These are phyloP conservation scores for Cryphonectria nitschkei DNA, from an alignment of 2,329 filamentous ascomycete species.

Conservation along the genomic window DNA sequence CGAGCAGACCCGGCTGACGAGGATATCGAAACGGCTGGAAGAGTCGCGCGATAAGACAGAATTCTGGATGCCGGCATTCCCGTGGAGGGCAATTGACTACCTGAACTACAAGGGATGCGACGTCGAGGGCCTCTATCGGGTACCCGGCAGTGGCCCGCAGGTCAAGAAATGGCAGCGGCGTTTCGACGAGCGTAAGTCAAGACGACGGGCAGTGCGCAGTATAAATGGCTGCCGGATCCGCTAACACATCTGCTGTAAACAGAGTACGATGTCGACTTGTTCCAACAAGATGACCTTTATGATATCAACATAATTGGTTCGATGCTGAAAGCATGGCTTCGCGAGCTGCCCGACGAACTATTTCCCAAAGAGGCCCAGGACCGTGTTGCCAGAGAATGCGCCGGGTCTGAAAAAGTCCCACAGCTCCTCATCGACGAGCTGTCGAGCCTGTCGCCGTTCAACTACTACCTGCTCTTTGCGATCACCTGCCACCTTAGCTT, in stretches of 20 bases:
- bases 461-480: conserved; percentile 96
- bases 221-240: conserved; percentile 29
- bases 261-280: conserved; percentile 89
- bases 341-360: conserved; percentile 91
- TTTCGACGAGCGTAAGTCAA: conserved; percentile 76
- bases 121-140: conserved; percentile 89
- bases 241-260: conserved; percentile 13
- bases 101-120: conserved; percentile 93
- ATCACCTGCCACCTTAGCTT: conserved; percentile 96
- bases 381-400: conserved; percentile 77
- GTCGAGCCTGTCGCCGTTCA: conserved; percentile 92
- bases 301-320: conserved; percentile 97
- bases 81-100: conserved; percentile 95
- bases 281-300: conserved; percentile 84
- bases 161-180: conserved; percentile 92
- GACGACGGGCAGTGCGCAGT: background rate
- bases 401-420: conserved; percentile 77
- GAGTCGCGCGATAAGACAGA: conserved; percentile 93
- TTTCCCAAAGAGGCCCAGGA: conserved; percentile 86
- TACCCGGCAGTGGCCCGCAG: conserved; percentile 86
- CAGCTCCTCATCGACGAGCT: conserved; percentile 88
- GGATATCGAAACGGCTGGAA: conserved; percentile 88
- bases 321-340: conserved; percentile 94
- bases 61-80: conserved; percentile 97
- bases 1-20: conserved; percentile 86